These are phyloP conservation scores for Filobasidium wieringae DNA, from an alignment of 768 basidiomycete genomes.

Conservation along the genomic window DNA sequence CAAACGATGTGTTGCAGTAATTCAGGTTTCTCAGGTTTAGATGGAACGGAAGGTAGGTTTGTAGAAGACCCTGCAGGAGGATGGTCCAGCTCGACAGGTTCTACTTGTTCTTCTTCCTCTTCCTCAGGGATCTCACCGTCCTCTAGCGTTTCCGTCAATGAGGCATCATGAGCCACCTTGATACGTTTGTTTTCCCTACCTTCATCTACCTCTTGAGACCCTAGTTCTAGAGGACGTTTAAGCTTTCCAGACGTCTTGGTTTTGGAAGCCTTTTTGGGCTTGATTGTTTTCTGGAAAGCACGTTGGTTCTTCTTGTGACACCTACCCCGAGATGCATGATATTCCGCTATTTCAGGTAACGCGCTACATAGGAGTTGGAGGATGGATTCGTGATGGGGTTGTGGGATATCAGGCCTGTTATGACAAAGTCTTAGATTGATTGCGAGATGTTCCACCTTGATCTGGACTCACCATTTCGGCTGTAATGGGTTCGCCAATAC, in stretches of 20 bases:
- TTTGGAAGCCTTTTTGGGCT: background rate
- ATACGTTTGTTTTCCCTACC: too few species aligned
- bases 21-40: constrained; percentile 14
- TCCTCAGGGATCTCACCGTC: too few species aligned
- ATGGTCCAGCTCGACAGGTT: background rate
- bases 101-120: background rate
- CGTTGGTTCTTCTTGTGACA: background rate
- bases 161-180: too few species aligned
- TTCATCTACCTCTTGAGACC: too few species aligned
- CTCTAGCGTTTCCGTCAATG: too few species aligned
- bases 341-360: background rate
- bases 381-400: background rate
- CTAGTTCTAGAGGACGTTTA: too few species aligned
- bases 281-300: too few species aligned
- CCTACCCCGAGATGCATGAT: background rate
- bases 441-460: background rate
- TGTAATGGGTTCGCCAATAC: constrained; percentile 5
- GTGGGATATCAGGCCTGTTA: background rate
- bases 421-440: background rate
- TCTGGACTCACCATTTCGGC: background rate
- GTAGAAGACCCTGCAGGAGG: background rate
- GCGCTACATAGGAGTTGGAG: background rate
- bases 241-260: too few species aligned
- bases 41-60: background rate
- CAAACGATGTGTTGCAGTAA: constrained; percentile 27